phyloP scores from a whole-genome alignment of 2,329 filamentous ascomycete species.

The Cladosporium phlei region DNA sequence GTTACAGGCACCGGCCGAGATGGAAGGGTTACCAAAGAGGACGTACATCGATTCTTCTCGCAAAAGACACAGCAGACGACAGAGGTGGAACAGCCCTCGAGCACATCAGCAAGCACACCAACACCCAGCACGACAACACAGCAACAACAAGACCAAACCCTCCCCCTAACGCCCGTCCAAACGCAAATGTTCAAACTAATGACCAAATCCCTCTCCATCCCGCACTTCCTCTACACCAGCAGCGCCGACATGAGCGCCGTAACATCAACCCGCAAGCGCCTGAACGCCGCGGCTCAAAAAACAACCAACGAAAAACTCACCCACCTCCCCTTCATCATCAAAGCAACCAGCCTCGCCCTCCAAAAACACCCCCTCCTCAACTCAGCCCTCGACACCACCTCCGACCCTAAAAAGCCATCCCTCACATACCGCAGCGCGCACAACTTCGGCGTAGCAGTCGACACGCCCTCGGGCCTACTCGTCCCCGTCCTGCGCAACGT shows the following conservation, averaged over 20 bases:
- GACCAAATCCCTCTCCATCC: conserved; percentile 85
- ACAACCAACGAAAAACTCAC: conserved; percentile 65
- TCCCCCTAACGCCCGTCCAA: conserved; percentile 72
- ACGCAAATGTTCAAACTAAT: conserved; percentile 96
- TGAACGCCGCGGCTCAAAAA: conserved; percentile 63
- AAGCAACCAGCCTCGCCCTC: conserved; percentile 83
- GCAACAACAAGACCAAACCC: conserved; percentile 56
- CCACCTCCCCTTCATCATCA: conserved; percentile 91
- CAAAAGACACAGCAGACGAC: conserved; percentile 34
- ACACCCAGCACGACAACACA: conserved; percentile 23
- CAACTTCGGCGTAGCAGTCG: conserved; percentile 94
- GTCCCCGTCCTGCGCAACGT: conserved; percentile 91
- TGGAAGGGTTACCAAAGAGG: conserved; percentile 86
- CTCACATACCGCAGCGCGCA: conserved; percentile 77
- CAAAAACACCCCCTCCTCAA: conserved; percentile 82
- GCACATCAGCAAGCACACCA: conserved; percentile 21
- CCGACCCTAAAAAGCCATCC: conserved; percentile 60
- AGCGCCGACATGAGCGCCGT: conserved; percentile 78
- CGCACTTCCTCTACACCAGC: conserved; percentile 93
- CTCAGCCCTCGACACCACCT: conserved; percentile 66
- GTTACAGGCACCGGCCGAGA: conserved; percentile 83
- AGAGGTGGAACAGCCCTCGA: conserved; percentile 20
- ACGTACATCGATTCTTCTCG: conserved; percentile 56
- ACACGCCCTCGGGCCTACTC: conserved; percentile 80
- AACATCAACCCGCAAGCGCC: conserved; percentile 63